These are phyloP conservation scores for Coniochaeta pulveracea DNA, from an alignment of 2,329 filamentous ascomycete species.

Conservation along the genomic window DNA sequence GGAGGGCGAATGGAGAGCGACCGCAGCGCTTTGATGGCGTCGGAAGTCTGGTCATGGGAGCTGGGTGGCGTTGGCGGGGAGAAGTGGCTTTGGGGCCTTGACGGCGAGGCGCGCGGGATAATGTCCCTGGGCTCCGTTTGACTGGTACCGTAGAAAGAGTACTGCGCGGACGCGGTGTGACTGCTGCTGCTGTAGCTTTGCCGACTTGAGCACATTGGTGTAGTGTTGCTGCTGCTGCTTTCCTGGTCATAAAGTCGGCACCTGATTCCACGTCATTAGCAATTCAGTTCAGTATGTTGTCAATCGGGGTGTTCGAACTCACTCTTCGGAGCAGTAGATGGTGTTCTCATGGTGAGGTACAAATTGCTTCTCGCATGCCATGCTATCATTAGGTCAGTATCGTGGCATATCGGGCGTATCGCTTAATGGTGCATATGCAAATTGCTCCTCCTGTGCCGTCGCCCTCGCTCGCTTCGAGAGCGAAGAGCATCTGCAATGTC, in stretches of 20 bases:
- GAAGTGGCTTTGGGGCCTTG: slow-evolving; percentile 44
- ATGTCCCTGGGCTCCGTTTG: slow-evolving; percentile 48
- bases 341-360: slow-evolving; percentile 43
- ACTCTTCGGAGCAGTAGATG: slow-evolving; percentile 54
- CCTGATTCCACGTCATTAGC: slow-evolving; percentile 18
- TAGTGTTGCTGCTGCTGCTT: slow-evolving; percentile 20
- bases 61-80: slow-evolving; percentile 39
- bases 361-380: slow-evolving; percentile 59
- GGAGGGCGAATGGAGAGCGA: slow-evolving; percentile 41
- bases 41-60: slow-evolving; percentile 32
- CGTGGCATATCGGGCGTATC: no score
- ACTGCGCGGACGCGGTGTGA: slow-evolving; percentile 24
- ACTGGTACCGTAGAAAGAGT: slow-evolving; percentile 32
- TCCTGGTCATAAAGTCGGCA: slow-evolving; percentile 43
- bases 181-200: no score
- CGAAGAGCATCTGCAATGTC: no score
- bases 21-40: slow-evolving; percentile 44
- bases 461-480: no score
- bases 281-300: not conserved
- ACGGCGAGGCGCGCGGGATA: slow-evolving; percentile 51
- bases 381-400: slow-evolving; percentile 28
- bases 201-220: slow-evolving; percentile 16
- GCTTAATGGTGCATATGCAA: slow-evolving; percentile 7
- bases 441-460: no score
- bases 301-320: slow-evolving; percentile 20